Base-by-base conservation (phyloP, 805 yeast species). In the Zygotorulaspora sp. region DNA sequence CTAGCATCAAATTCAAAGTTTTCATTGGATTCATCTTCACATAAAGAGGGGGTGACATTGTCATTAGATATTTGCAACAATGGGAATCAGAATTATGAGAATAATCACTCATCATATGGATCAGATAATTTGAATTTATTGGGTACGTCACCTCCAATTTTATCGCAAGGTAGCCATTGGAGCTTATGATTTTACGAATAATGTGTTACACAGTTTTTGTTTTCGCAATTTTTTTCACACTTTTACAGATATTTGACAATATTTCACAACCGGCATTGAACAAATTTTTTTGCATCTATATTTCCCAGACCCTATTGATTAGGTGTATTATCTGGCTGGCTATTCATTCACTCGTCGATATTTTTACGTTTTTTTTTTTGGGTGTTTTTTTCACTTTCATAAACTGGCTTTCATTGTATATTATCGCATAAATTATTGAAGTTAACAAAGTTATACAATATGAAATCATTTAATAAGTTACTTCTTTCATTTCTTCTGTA, bases 131-230 rank as follows among this genome's bases (percentile, higher is more conserved):
- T 26, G 30, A 14, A 14, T 8, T 18, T 18, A 12, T 26, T 37
- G 17, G 19, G 41, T 16, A 16, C 35, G 6, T 35, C 49, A 6
- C 45, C 49, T 11, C 42, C 49, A 14, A 36, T 39, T 11, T 19
- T 36, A 13, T 42, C 44, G 10, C 44, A 41, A 22, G 44, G 37
- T 6, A 30, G 13, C 20, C 22, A n/a, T 17, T 30, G 32, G 32
- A 26, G 30, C 17, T 5, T 26, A 14, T 26, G 17, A 26, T 4
- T 5, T 26, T 11, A 33, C 13, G 22, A 10, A 22, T 25, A 25
- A 5, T 14, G 6, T 4, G 9, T n/a, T 26, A 17, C 17, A 12
- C 30, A 12, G 5, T 26, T 14, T 26, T 13, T 5, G 26, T 23
- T 23, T 23, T 23, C 26, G 4, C 26, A n/a, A n/a, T n/a, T 23